These are phyloP conservation scores for Ophiostoma sp. DNA, from an alignment of 2,329 filamentous ascomycete species.

Conservation along the genomic window DNA sequence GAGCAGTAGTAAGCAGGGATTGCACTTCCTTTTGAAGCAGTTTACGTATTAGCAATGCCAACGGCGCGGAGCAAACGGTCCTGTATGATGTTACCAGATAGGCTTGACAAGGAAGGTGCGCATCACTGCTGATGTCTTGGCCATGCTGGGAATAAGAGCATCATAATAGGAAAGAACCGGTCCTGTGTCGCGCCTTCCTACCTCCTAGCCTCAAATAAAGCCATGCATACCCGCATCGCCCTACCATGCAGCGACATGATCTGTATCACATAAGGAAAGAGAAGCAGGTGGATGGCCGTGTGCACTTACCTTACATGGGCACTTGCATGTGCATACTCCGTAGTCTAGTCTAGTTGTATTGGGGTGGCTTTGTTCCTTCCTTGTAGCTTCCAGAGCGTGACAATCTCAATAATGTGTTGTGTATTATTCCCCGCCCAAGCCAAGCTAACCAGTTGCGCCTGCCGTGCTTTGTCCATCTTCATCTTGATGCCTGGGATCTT, in stretches of 20 bases:
- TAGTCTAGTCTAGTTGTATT: background rate
- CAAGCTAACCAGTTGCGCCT: background rate
- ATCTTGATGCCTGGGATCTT: background rate
- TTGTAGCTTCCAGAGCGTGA: background rate
- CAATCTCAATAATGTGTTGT: background rate
- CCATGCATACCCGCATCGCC: background rate
- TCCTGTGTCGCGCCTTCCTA: background rate
- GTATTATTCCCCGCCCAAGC: background rate
- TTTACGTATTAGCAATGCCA: background rate
- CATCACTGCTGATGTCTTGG: background rate
- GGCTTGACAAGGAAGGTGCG: background rate
- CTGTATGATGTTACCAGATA: background rate
- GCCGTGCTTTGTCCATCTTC: background rate
- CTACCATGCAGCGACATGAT: background rate
- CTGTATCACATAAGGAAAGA: background rate
- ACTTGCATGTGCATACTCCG: background rate
- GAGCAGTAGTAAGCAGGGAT: background rate
- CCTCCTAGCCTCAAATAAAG: background rate
- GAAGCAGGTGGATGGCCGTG: background rate
- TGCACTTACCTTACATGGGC: background rate
- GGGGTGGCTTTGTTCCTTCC: background rate
- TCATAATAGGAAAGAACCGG: background rate
- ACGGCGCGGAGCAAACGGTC: background rate
- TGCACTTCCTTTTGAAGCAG: background rate
- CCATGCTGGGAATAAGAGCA: background rate